phyloP scores from a whole-genome alignment of 2,329 filamentous ascomycete species.

The Aureobasidium pullulans region DNA sequence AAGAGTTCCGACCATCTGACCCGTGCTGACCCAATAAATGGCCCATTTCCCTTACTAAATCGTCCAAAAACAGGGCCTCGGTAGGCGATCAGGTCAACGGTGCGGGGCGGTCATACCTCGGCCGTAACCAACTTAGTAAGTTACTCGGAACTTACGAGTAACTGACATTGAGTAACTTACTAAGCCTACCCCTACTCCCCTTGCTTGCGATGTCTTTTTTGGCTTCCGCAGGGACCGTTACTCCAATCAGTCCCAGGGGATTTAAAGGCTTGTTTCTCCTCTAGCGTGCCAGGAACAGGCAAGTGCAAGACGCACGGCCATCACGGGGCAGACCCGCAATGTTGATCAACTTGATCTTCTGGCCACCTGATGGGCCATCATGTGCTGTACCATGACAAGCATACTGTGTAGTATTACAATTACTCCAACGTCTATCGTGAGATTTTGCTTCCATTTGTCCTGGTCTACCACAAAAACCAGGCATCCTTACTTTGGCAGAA shows the following conservation, averaged over 20 bases:
- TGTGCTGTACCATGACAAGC: constrained; percentile 2
- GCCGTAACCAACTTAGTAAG: too few species aligned
- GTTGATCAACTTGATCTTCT: constrained; percentile 7
- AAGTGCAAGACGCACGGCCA: neutral
- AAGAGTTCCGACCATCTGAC: too few species aligned
- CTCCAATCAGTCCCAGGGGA: constrained; percentile 2
- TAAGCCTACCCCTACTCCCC: too few species aligned
- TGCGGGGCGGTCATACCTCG: too few species aligned
- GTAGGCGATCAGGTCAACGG: too few species aligned
- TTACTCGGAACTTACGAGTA: too few species aligned
- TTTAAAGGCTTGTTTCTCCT: constrained; percentile 6
- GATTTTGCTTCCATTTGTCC: neutral
- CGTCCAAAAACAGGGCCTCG: too few species aligned
- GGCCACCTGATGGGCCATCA: constrained; percentile 8
- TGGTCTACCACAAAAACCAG: neutral
- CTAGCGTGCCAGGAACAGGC: constrained; percentile 13
- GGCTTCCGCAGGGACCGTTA: neutral
- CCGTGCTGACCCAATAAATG: too few species aligned
- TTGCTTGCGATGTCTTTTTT: constrained; percentile 4
- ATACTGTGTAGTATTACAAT: neutral
- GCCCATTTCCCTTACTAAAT: too few species aligned
- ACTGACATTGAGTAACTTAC: too few species aligned
- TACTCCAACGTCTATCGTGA: constrained; percentile 4
- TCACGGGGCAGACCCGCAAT: neutral
- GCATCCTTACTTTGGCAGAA: neutral